These are phyloP conservation scores for Trichoderma koningiopsis DNA, from an alignment of 2,329 filamentous ascomycete species.

Conservation along the genomic window DNA sequence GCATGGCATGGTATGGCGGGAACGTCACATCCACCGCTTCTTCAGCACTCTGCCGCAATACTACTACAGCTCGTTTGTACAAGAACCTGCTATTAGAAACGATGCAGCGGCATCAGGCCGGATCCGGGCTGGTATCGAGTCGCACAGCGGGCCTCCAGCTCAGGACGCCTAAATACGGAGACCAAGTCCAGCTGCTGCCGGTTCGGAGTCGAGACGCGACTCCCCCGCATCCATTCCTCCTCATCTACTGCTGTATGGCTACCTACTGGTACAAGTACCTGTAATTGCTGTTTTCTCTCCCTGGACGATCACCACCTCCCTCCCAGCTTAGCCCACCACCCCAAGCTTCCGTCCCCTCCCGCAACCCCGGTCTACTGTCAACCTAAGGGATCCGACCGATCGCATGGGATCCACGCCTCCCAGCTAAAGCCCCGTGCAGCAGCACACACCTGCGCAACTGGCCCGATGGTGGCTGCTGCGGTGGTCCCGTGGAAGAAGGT, in stretches of 20 bases:
- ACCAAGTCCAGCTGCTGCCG: not conserved
- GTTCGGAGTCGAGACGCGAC: constrained; percentile 14
- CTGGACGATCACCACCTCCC: constrained; percentile 16
- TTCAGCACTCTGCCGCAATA: not conserved
- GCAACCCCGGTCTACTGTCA: constrained; percentile 23
- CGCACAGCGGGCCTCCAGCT: not conserved
- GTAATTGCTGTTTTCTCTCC: constrained; percentile 5
- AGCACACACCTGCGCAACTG: constrained; percentile 7
- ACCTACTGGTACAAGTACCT: not conserved
- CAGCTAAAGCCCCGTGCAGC: constrained; percentile 25
- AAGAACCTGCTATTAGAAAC: not conserved
- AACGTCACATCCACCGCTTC: constrained; percentile 18
- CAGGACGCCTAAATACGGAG: constrained; percentile 15
- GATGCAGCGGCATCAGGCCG: not conserved
- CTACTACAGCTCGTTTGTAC: not conserved
- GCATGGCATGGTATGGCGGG: not conserved
- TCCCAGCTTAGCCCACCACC: constrained; percentile 25
- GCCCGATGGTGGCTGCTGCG: constrained; percentile 19
- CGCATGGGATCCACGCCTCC: constrained; percentile 26
- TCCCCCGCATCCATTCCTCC: constrained; percentile 18
- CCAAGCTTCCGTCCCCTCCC: constrained; percentile 27
- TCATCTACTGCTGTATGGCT: not conserved
- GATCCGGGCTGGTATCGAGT: not conserved
- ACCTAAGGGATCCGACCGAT: constrained; percentile 25
- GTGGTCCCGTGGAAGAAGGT: constrained; percentile 20